Percentiles rank a stretch among this genome's conserved stretches.
These are phyloP conservation scores for Xylaria hypoxylon DNA, from an alignment of 2,329 filamentous ascomycete genomes.

Conservation along the genomic window DNA sequence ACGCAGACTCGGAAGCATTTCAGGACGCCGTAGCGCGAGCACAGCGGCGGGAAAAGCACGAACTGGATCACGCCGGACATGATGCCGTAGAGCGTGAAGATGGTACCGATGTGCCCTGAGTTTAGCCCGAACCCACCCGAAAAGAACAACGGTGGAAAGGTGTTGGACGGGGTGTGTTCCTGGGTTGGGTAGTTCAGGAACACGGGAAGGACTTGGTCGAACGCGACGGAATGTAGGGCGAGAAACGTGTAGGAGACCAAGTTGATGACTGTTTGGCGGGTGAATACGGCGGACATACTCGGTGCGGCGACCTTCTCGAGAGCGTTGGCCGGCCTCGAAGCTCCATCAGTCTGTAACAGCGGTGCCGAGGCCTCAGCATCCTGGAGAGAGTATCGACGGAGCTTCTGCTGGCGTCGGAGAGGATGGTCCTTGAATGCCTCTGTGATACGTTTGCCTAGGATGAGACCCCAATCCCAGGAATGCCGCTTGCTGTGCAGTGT, in stretches of 20 bases:
- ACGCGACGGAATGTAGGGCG: constrained; percentile 84
- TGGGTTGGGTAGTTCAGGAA: constrained; percentile 82
- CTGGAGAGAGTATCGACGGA: constrained; percentile 61
- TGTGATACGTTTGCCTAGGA: constrained; percentile 75
- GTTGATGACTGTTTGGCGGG: constrained; percentile 78
- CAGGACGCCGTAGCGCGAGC: constrained; percentile 78
- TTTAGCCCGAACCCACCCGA: constrained; percentile 80
- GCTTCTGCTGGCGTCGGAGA: constrained; percentile 45
- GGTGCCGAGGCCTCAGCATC: constrained; percentile 69
- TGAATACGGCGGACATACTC: constrained; percentile 67
- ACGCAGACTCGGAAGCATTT: constrained; percentile 76
- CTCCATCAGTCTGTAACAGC: constrained; percentile 57
- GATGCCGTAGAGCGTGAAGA: constrained; percentile 87
- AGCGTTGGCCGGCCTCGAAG: constrained; percentile 40
- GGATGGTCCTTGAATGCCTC: constrained; percentile 50
- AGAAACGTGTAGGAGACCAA: constrained; percentile 83
- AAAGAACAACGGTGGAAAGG: constrained; percentile 81
- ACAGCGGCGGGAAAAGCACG: constrained; percentile 81
- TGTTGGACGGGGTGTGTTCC: constrained; percentile 68
- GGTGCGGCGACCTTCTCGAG: constrained; percentile 42
- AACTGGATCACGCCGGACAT: constrained; percentile 87
- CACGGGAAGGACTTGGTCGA: constrained; percentile 88
- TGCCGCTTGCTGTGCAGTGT: constrained; percentile 79
- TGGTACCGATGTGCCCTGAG: constrained; percentile 80
- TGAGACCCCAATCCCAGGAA: constrained; percentile 78